Percentiles rank a stretch among this genome's conserved stretches.
Conservation (phyloP, 495 filamentous ascomycete genomes). For the Penicillium taxi region DNA sequence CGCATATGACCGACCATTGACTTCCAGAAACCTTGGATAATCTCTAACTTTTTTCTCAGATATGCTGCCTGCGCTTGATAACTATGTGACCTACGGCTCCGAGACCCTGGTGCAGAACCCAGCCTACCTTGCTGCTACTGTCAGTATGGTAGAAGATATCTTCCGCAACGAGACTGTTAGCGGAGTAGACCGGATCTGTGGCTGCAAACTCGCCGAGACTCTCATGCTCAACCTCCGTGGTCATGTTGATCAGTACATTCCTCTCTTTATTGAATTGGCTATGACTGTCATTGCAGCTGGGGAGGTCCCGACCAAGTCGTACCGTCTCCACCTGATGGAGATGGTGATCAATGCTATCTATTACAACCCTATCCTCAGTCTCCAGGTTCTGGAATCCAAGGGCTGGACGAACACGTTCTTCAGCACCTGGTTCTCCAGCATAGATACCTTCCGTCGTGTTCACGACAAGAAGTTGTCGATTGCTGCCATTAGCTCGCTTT, state of each 20-base stretch:
- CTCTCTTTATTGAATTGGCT: slow-evolving; percentile 78
- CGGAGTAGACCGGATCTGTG: slow-evolving; percentile 92
- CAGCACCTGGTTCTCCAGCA: slow-evolving; percentile 93
- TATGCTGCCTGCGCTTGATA: slow-evolving; percentile 96
- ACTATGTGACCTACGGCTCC: slow-evolving; percentile 88
- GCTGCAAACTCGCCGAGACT: slow-evolving; percentile 96
- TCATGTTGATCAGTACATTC: slow-evolving; percentile 78
- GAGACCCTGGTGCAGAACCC: slow-evolving; percentile 71
- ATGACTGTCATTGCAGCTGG: slow-evolving; percentile 69
- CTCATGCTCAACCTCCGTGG: slow-evolving; percentile 93
- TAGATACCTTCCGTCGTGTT: slow-evolving; percentile 85
- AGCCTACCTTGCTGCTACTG: slow-evolving; percentile 77
- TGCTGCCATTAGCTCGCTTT: slow-evolving; percentile 77
- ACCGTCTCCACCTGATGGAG: slow-evolving; percentile 94
- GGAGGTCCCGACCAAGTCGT: slow-evolving; percentile 73
- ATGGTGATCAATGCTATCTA: slow-evolving; percentile 98
- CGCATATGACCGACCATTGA: not conserved
- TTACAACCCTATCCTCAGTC: slow-evolving; percentile 78
- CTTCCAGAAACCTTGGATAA: not conserved
- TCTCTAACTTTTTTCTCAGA: slow-evolving; percentile 37
- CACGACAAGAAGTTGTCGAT: slow-evolving; percentile 99
- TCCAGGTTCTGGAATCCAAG: slow-evolving; percentile 81
- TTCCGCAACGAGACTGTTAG: slow-evolving; percentile 83
- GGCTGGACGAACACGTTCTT: slow-evolving; percentile 99
- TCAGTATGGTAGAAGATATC: slow-evolving; percentile 70